Evolutionary conservation across 1,284 basidiomycete species (phyloP), one percentile per base, ranked within the genome.

Genomic region (Stereum hirsutum): DNA sequence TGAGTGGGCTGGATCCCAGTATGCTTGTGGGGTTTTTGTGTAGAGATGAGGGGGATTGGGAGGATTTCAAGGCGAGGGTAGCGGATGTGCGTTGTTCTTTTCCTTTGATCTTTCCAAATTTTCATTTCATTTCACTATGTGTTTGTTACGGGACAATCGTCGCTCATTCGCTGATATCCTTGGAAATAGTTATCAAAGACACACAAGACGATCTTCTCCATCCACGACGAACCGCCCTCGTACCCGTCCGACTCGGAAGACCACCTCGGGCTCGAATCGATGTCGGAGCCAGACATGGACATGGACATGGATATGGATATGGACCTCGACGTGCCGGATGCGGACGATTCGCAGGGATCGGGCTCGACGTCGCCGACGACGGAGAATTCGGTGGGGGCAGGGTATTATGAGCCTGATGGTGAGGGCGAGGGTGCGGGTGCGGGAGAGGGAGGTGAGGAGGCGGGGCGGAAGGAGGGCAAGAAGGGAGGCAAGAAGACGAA

Each of bases 11-110:
- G 42, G 95, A 98, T 58, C 95, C 96, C 10, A 95, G 91, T 55
- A 98, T 99, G 95, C 68, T 99, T 7, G 71, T 98, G 43, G 94
- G 94, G 14, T 97, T 99, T 61, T 58, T 98, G 51, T 84, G 87
- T 57, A 76, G 76, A 51, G 78, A 88, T 56, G 85, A 92, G 61
- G 68, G 62, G 17, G 91, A 95, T 43, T 95, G 92, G 82, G 62
- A 71, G 12, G 91, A 96, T 62, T 78, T 98, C 47, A 74, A 81
- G 50, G 67, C 64, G 41, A 72, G 91, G 46, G 78, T 89, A 43
- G 69, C 66, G 8, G 79, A 84, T 62, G 89, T 91, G 42, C 46
- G 48, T 45, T 19, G 32, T 37, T 43, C 47, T 48, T 39, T 32
- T 41, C 39, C 21, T n/a, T 17, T 4, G 33, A 4, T 35, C 20